These are phyloP conservation scores for Stropharia rugosoannulata DNA, from an alignment of 768 basidiomycete genomes.

Conservation along the genomic window DNA sequence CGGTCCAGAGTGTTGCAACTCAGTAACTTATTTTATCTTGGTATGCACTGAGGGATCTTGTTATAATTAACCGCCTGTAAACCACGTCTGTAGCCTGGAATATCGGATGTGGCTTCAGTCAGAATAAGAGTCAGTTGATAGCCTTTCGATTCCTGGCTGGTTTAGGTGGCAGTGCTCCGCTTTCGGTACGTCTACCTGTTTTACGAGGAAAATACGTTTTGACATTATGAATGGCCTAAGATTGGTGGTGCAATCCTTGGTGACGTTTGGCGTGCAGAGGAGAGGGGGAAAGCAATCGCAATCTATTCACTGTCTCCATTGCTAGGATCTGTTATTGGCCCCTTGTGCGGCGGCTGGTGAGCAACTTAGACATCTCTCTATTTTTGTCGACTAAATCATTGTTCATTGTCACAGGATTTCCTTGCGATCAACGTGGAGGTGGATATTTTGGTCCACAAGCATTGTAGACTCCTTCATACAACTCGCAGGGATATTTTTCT, in stretches of 20 bases:
- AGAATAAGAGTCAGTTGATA: slow-evolving; percentile 55
- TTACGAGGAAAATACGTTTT: background rate
- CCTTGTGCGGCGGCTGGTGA: slow-evolving; percentile 60
- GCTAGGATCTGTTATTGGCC: slow-evolving; percentile 64
- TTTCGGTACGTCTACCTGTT: slow-evolving; percentile 40
- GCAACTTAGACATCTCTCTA: slow-evolving; percentile 1
- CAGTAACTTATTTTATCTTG: slow-evolving; percentile 66
- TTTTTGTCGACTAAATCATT: background rate
- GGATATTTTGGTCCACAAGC: slow-evolving; percentile 74
- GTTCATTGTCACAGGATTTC: slow-evolving; percentile 40
- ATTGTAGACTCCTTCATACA: slow-evolving; percentile 58
- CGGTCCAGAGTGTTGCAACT: slow-evolving; percentile 59
- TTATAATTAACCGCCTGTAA: background rate
- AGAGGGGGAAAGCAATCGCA: slow-evolving; percentile 65
- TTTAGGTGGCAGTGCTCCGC: slow-evolving; percentile 70
- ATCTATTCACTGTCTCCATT: slow-evolving; percentile 66
- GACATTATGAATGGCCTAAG: slow-evolving; percentile 18
- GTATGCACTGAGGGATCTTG: slow-evolving; percentile 28
- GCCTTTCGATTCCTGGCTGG: slow-evolving; percentile 73
- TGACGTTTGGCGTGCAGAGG: slow-evolving; percentile 58
- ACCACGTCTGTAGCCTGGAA: slow-evolving; percentile 49
- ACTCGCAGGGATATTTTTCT: slow-evolving; percentile 49
- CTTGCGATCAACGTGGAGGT: slow-evolving; percentile 64
- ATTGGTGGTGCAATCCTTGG: slow-evolving; percentile 65
- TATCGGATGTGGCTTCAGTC: slow-evolving; percentile 62